Evolutionary conservation across 2,329 filamentous ascomycete genomes (phyloP).

Genomic region (Colletotrichum plurivorum): DNA sequence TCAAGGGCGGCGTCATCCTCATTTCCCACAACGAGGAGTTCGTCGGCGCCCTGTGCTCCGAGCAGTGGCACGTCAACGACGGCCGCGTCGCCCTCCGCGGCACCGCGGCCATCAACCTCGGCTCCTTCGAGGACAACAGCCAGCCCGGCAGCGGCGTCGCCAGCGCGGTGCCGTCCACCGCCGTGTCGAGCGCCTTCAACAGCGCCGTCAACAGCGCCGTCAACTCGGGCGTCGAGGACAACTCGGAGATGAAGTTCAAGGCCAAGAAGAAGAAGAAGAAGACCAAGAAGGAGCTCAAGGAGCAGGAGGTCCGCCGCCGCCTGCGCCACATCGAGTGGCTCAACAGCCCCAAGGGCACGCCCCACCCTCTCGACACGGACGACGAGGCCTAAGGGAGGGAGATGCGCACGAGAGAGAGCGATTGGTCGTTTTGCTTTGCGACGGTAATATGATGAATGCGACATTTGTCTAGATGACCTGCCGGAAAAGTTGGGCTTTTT

Average conservation of each 20-base stretch:
- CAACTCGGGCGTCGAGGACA: constrained; percentile 84
- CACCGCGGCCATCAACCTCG: constrained; percentile 78
- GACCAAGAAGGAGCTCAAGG: constrained; percentile 96
- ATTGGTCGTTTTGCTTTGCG: constrained; percentile 8
- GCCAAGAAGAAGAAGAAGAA: constrained; percentile 98
- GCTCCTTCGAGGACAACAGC: constrained; percentile 88
- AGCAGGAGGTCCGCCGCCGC: constrained; percentile 87
- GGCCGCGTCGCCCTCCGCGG: constrained; percentile 90
- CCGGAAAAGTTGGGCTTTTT: constrained; percentile 10
- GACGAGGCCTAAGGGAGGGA: constrained; percentile 71
- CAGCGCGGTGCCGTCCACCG: constrained; percentile 72
- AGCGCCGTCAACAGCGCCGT: constrained; percentile 71
- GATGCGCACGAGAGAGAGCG: neutral
- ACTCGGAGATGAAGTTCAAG: constrained; percentile 86
- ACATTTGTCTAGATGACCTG: constrained; percentile 17
- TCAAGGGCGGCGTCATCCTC: constrained; percentile 98
- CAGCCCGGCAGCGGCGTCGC: constrained; percentile 68
- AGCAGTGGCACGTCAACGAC: constrained; percentile 95
- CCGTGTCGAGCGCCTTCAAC: constrained; percentile 67
- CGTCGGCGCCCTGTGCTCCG: constrained; percentile 92
- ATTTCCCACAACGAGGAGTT: constrained; percentile 99
- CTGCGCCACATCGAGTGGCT: constrained; percentile 90
- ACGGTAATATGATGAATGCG: constrained; percentile 31
- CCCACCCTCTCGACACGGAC: constrained; percentile 82
- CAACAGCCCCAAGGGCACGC: constrained; percentile 88